Conservation (phyloP, 352 stramenopile genomes). For the Pythium phragmiticola region DNA sequence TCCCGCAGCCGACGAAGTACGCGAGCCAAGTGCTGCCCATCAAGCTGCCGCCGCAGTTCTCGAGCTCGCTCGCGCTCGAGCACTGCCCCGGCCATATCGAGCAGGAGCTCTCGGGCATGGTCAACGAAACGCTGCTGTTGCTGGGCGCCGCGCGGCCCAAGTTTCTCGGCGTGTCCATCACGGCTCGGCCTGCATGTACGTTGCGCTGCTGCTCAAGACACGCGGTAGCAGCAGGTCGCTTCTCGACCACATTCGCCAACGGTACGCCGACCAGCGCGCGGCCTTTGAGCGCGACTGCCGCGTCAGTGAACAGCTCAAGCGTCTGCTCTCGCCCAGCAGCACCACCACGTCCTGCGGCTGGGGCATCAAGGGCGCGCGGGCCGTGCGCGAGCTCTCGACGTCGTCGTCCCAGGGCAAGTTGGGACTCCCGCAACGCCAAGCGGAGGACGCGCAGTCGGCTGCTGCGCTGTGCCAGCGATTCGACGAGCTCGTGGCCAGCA, state of each 20-base stretch:
- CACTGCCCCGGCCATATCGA: conserved; percentile 58
- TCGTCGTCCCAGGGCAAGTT: background rate
- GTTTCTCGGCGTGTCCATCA: conserved; percentile 40
- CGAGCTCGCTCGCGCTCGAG: conserved; percentile 31
- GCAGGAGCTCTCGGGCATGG: conserved; percentile 52
- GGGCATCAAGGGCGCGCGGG: conserved; percentile 45
- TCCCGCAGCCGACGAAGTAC: conserved; percentile 43
- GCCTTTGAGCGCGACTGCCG: conserved; percentile 57
- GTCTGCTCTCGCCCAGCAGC: conserved; percentile 28
- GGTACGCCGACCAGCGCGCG: conserved; percentile 26
- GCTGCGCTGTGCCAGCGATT: conserved; percentile 10
- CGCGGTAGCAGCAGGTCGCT: conserved; percentile 23
- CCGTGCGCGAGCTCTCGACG: conserved; percentile 33
- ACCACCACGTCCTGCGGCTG: conserved; percentile 50
- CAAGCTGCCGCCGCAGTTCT: conserved; percentile 62
- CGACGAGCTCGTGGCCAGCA: conserved; percentile 14
- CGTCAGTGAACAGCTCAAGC: conserved; percentile 48
- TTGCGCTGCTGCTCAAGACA: conserved; percentile 60
- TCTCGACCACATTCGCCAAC: conserved; percentile 25
- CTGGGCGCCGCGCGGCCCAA: conserved; percentile 60
- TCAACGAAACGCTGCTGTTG: conserved; percentile 60
- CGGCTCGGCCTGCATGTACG: conserved; percentile 52
- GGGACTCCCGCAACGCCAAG: background rate
- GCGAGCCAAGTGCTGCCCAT: conserved; percentile 46
- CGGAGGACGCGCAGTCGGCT: background rate